A percentile compares a stretch with the other conserved stretches of the same genome.
Conservation (phyloP, 169 alveolate genomes). For the Plasmodium ovale region DNA sequence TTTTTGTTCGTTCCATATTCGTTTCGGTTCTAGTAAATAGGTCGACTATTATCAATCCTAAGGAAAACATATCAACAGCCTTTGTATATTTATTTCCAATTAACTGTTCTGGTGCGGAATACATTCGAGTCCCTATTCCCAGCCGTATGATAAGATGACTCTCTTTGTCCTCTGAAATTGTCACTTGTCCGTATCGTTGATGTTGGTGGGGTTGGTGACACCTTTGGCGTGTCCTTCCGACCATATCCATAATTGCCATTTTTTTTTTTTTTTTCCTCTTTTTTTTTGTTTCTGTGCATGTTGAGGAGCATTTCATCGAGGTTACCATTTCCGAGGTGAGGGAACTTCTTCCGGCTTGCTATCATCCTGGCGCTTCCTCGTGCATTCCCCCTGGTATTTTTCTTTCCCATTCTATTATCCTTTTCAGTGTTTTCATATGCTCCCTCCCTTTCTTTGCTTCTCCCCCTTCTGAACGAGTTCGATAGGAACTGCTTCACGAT, state of each 20-base stretch:
- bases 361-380: neutral
- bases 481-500: neutral
- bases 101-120: constrained; percentile 83
- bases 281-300: no score
- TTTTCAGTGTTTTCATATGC: neutral
- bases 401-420: neutral
- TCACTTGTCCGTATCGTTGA: no score
- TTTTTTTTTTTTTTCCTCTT: no score
- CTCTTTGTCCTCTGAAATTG: neutral
- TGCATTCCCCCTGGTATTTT: neutral
- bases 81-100: constrained; percentile 68
- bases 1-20: constrained; percentile 78
- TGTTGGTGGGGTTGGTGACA: no score
- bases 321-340: no score
- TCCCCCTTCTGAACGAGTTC: neutral
- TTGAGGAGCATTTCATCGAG: no score
- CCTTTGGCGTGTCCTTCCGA: no score
- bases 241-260: no score
- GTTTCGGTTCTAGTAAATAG: constrained; percentile 76
- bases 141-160: constrained; percentile 57
- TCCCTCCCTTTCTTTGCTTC: neutral
- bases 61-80: constrained; percentile 80
- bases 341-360: no score
- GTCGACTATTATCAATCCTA: constrained; percentile 77
- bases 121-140: constrained; percentile 80